Evolutionary conservation across 768 basidiomycete genomes (phyloP).

Genomic region (Termitomyces sp.): DNA sequence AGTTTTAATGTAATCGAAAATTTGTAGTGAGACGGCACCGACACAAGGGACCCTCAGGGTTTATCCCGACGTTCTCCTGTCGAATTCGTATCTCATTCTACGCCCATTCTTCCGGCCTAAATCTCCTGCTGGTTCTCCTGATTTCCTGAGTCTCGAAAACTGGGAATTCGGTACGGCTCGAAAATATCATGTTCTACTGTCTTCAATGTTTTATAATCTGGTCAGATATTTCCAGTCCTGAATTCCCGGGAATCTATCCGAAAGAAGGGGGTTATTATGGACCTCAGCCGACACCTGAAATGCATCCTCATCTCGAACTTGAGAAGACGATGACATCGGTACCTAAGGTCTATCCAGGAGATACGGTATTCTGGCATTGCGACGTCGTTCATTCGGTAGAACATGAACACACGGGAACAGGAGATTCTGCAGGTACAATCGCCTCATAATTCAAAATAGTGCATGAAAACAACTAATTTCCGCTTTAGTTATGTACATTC

Average conservation of each 20-base stretch:
- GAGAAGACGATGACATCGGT: constrained; percentile 63
- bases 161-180: constrained; percentile 42
- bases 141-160: constrained; percentile 42
- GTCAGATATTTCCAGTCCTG: constrained; percentile 38
- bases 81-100: constrained; percentile 68
- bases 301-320: constrained; percentile 66
- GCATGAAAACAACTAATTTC: constrained; percentile 1
- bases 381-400: constrained; percentile 48
- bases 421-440: constrained; percentile 48
- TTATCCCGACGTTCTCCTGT: constrained; percentile 59
- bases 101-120: constrained; percentile 69
- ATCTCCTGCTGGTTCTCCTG: constrained; percentile 30
- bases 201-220: neutral
- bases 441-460: neutral
- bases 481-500: constrained; percentile 67
- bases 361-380: constrained; percentile 77
- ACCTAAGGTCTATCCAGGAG: constrained; percentile 68
- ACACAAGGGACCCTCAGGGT: constrained; percentile 65
- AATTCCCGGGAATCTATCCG: constrained; percentile 47
- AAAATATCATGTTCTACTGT: neutral
- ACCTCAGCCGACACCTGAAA: constrained; percentile 43
- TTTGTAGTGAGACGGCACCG: constrained; percentile 54
- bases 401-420: constrained; percentile 43
- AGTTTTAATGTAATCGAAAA: neutral
- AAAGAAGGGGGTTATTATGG: constrained; percentile 32